Evolutionary conservation across 768 basidiomycete species (phyloP).

Genomic region (Rhizopogon vesiculosus): DNA sequence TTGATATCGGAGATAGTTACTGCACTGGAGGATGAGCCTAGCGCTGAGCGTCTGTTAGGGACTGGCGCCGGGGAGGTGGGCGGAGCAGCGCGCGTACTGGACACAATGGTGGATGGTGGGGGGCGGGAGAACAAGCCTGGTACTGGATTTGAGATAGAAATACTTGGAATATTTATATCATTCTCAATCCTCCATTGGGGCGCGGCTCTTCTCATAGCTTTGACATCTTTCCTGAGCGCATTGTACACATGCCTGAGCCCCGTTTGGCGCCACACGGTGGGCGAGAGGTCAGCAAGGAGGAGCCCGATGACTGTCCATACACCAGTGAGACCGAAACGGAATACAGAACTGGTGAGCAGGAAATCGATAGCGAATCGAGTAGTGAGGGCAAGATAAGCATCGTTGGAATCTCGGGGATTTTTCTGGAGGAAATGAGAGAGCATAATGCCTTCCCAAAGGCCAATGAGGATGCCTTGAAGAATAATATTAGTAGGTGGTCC

Average conservation of each 20-base stretch:
- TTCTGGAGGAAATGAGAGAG: constrained; percentile 69
- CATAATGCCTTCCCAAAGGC: constrained; percentile 79
- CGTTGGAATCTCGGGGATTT: constrained; percentile 50
- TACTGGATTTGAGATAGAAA: neutral
- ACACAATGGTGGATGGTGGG: constrained; percentile 9
- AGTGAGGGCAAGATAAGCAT: constrained; percentile 64
- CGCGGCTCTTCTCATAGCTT: constrained; percentile 25
- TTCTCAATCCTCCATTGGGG: constrained; percentile 28
- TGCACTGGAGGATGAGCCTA: constrained; percentile 12
- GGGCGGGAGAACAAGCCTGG: constrained; percentile 1
- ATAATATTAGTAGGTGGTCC: neutral
- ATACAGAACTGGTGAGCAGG: constrained; percentile 52
- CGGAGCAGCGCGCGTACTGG: constrained; percentile 12
- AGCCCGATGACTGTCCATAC: constrained; percentile 53
- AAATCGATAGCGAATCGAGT: constrained; percentile 71
- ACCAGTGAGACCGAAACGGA: constrained; percentile 38
- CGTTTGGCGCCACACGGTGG: constrained; percentile 41
- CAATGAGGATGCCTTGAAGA: constrained; percentile 54
- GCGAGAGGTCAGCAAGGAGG: constrained; percentile 47
- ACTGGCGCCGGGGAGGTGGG: constrained; percentile 14
- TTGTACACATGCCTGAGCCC: constrained; percentile 34
- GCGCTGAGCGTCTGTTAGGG: constrained; percentile 8
- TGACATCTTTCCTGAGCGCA: constrained; percentile 29
- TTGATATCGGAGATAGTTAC: constrained; percentile 10
- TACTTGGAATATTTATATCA: constrained; percentile 8